Base-by-base conservation (phyloP, 805 yeast genomes). In the Sporopachydermia lactativora region DNA sequence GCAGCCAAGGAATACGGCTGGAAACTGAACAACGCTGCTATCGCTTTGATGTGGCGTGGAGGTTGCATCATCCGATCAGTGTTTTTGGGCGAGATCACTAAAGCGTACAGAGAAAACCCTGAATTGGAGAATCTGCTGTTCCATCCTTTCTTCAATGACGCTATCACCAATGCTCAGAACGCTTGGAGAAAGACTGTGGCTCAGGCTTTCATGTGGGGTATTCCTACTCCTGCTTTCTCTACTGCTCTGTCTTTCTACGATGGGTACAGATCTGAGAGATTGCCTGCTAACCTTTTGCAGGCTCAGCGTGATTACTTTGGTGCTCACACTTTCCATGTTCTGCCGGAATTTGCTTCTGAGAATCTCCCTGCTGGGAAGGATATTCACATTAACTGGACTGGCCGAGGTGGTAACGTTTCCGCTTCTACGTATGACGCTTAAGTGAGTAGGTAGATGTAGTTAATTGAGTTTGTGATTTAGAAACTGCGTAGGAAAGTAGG, bases 281-380 rank as follows among this genome's bases (percentile, higher is more conserved):
- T 88, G 60, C 97, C 97, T 60, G 98, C 98, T 52, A 89, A 89
- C 81, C 75, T 89, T 68, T 73, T 89, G 63, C 98, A 89, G 73
- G 98, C 97, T 58, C 98, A 89, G 77, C 85, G 98, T 76, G 98
- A 89, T 66, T 89, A 86, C 84, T 89, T 89, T 59, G 98, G 98
- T 70, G 97, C 98, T 51, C 98, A 89, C 77, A 92, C 98, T 59
- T 89, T 92, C 86, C 76, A 76, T 65, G 94, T 92, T 49, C 71
- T 86, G 61, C 95, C 95, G 54, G 92, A 89, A 65, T 63, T 55
- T 55, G 95, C 85, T 54, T 71, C 74, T 59, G 85, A 68, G 41
- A 66, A 66, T 60, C 73, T 82, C 67, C 89, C 92, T 69, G 77
- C 66, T 51, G 92, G 73, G 57, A 68, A 75, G 52, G 77, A 80